These are phyloP conservation scores for Plantago coronopus DNA, from an alignment of 305 asterid species.

Conservation along the genomic window DNA sequence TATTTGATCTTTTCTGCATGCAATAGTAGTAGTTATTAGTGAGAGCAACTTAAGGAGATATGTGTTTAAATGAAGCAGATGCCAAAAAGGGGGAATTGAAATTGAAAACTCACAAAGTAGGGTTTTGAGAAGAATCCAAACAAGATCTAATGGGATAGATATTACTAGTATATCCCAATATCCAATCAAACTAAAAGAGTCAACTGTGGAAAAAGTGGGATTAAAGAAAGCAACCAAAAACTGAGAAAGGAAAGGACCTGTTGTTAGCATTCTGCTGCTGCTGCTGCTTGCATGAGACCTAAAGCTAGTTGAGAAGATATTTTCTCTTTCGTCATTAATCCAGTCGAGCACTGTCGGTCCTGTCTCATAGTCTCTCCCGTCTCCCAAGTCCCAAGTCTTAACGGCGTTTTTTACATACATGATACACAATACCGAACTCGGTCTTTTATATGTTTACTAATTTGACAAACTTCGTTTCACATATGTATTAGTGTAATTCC, in stretches of 20 bases:
- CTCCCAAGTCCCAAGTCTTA: too few species aligned
- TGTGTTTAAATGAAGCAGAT: conserved; percentile 4
- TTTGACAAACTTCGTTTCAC: too few species aligned
- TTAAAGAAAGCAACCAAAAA: conserved; percentile 35
- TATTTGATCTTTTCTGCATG: too few species aligned
- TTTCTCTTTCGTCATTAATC: conserved; percentile 32
- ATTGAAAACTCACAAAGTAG: conserved; percentile 29
- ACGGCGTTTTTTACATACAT: too few species aligned
- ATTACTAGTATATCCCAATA: conserved; percentile 20
- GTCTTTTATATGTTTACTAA: too few species aligned
- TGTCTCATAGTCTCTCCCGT: too few species aligned
- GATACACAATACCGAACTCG: too few species aligned
- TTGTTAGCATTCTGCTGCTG: conserved; percentile 30
- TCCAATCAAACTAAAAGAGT: conserved; percentile 24
- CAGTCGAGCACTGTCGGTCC: too few species aligned
- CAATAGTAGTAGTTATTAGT: too few species aligned
- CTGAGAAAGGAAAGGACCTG: conserved; percentile 42
- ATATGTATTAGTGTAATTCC: too few species aligned
- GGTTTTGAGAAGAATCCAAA: conserved; percentile 57
- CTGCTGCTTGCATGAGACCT: conserved; percentile 32
- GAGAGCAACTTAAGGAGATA: background rate
- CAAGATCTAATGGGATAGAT: conserved; percentile 46
- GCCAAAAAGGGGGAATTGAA: conserved; percentile 10
- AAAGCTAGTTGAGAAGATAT: conserved; percentile 34
- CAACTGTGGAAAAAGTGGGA: conserved; percentile 44